Evolutionary conservation across 495 filamentous ascomycete species (phyloP).

Genomic region (Podospora tetraspora): DNA sequence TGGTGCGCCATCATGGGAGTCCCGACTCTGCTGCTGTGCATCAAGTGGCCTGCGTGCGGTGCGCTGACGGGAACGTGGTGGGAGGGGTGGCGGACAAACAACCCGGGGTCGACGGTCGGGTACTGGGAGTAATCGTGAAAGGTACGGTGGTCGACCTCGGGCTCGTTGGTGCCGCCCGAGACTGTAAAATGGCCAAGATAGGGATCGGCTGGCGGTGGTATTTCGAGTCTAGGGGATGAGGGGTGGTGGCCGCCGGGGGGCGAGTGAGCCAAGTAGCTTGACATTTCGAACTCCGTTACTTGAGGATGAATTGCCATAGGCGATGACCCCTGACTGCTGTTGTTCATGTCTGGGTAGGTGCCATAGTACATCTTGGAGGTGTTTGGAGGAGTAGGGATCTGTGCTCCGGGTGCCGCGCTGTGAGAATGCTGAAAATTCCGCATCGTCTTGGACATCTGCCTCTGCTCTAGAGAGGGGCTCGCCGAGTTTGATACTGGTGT

Average conservation of each 20-base stretch:
- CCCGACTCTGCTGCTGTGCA: constrained; percentile 20
- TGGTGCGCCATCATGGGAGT: constrained; percentile 22
- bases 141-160: constrained; percentile 26
- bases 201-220: constrained; percentile 28
- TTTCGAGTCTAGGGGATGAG: constrained; percentile 28
- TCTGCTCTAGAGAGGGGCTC: constrained; percentile 40
- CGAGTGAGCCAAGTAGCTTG: constrained; percentile 27
- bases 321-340: constrained; percentile 32
- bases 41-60: constrained; percentile 25
- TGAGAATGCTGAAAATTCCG: constrained; percentile 30
- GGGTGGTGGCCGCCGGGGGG: constrained; percentile 24
- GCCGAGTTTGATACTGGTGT: constrained; percentile 43
- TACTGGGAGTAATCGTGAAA: constrained; percentile 22
- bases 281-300: constrained; percentile 31
- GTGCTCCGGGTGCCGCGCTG: constrained; percentile 27
- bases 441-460: constrained; percentile 31
- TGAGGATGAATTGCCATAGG: constrained; percentile 33
- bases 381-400: constrained; percentile 41
- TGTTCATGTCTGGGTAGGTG: constrained; percentile 26
- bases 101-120: constrained; percentile 11
- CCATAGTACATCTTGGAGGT: constrained; percentile 39
- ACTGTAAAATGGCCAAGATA: constrained; percentile 32
- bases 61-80: constrained; percentile 17
- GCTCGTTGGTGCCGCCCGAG: constrained; percentile 19
- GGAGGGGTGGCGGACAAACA: constrained; percentile 11